Percentiles rank a stretch among this genome's conserved stretches.
phyloP scores from a whole-genome alignment of 257 asterid genomes.

The Ehretia macrophylla region DNA sequence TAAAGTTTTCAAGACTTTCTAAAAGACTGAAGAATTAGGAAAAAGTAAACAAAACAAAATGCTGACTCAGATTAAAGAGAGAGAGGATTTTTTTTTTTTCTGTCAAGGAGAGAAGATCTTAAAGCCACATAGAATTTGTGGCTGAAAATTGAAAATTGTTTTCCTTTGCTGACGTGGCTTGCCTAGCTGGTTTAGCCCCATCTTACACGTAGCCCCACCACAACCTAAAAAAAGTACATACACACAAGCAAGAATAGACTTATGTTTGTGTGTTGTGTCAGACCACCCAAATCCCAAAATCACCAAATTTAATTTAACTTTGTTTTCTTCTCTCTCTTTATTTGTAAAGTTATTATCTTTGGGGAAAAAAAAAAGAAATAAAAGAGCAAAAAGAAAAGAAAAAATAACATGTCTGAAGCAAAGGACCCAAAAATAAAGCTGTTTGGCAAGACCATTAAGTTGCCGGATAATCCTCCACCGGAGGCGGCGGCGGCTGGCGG shows the following conservation, averaged over 20 bases:
- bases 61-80: constrained; percentile 51
- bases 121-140: constrained; percentile 81
- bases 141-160: constrained; percentile 37
- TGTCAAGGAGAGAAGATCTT: constrained; percentile 32
- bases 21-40: constrained; percentile 13
- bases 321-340: not conserved
- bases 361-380: no score
- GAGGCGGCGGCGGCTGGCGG: constrained; percentile 16
- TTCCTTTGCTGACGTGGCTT: constrained; percentile 50
- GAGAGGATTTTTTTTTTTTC: no score
- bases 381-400: constrained; percentile 6
- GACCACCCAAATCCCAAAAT: constrained; percentile 41
- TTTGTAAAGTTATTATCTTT: no score
- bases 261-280: constrained; percentile 28
- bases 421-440: constrained; percentile 87
- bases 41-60: constrained; percentile 2
- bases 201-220: constrained; percentile 22
- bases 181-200: constrained; percentile 23
- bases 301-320: constrained; percentile 6
- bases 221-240: not conserved
- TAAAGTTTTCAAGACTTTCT: constrained; percentile 30
- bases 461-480: constrained; percentile 36
- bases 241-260: not conserved
- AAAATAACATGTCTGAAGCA: constrained; percentile 48
- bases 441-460: constrained; percentile 75